Base-by-base conservation (phyloP, 106 monocot genomes). In the Dendrobium officinale region DNA sequence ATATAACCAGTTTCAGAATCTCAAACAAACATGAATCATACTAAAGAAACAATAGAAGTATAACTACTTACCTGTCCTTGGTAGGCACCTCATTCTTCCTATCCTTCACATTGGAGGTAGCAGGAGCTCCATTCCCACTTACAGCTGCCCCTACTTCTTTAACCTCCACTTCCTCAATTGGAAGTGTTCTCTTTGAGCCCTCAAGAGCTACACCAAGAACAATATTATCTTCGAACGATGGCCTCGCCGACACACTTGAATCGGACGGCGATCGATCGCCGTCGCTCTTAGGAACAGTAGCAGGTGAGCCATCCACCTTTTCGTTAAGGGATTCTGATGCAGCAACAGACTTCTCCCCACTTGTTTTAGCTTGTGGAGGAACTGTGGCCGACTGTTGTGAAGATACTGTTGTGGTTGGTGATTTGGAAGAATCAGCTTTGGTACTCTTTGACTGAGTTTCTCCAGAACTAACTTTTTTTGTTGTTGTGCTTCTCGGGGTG, bases 161-260 rank as follows among this genome's bases (percentile, higher is more conserved):
- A 19, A 78, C 37, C 20, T 91, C 93, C 16, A 64, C 88, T 44
- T 88, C 86, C 54, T 87, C 89, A 29, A 89, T 88, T 0, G 87
- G 88, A 44, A 91, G 84, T 15, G 91, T 91, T 80, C 86, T 80
- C 79, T 93, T 93, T 5, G 90, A 86, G 0, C 93, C 93, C 44
- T 90, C 88, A 0, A 93, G 85, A 44, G 93, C 93, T 7, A 93
- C 81, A 40, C 86, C 88, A 15, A 93, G 86, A 0, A 93, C 93
- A 54, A 93, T 86, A 44, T 93, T 93, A 47, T 88, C 90, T 79
- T 87, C 86, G 59, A 88, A 90, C 4, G 77, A 80, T 13, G 51
- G 51, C 2, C 51, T 82, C 91, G 15, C 78, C 77, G 77, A 80
- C 85, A 64, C 61, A 64, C 31, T 75, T 84, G 51, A 11, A 51